Evolutionary conservation across 2,329 filamentous ascomycete genomes (phyloP).

Genomic region (Cercospora zeae-maydis): DNA sequence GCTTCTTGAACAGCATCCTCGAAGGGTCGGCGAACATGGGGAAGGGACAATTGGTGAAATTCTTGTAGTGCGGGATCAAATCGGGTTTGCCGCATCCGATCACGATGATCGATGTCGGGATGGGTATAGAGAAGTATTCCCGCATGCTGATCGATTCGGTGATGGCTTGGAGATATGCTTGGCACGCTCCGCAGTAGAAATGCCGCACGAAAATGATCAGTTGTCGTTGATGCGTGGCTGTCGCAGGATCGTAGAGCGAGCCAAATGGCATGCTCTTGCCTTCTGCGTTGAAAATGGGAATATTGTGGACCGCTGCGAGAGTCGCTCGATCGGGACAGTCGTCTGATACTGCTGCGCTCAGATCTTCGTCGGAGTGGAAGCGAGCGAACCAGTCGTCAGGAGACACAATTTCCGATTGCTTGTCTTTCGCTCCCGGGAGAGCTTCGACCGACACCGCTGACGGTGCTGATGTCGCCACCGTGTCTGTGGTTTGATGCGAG

Average conservation of each 20-base stretch:
- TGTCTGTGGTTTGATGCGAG: constrained; percentile 19
- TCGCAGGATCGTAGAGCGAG: constrained; percentile 56
- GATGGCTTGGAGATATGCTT: constrained; percentile 38
- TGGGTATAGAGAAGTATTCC: constrained; percentile 38
- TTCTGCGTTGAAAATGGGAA: constrained; percentile 57
- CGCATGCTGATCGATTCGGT: constrained; percentile 35
- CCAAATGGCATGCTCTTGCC: constrained; percentile 61
- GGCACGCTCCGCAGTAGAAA: constrained; percentile 43
- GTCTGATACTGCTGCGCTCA: constrained; percentile 30
- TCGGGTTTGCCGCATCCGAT: constrained; percentile 39
- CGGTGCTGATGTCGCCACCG: constrained; percentile 17
- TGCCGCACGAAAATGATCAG: constrained; percentile 42
- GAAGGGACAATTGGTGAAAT: constrained; percentile 37
- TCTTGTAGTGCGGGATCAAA: constrained; percentile 38
- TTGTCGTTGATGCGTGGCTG: constrained; percentile 37
- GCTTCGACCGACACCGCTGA: constrained; percentile 9
- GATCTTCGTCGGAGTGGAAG: constrained; percentile 33
- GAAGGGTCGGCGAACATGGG: constrained; percentile 40
- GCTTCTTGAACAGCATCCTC: constrained; percentile 36
- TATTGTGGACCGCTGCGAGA: constrained; percentile 34
- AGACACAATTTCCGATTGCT: neutral
- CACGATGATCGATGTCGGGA: constrained; percentile 38
- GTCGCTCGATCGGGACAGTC: constrained; percentile 35
- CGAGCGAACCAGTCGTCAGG: constrained; percentile 37
- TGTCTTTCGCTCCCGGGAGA: neutral